Evolutionary conservation across 2,329 filamentous ascomycete genomes (phyloP).

Genomic region (Colletotrichum spinosum): DNA sequence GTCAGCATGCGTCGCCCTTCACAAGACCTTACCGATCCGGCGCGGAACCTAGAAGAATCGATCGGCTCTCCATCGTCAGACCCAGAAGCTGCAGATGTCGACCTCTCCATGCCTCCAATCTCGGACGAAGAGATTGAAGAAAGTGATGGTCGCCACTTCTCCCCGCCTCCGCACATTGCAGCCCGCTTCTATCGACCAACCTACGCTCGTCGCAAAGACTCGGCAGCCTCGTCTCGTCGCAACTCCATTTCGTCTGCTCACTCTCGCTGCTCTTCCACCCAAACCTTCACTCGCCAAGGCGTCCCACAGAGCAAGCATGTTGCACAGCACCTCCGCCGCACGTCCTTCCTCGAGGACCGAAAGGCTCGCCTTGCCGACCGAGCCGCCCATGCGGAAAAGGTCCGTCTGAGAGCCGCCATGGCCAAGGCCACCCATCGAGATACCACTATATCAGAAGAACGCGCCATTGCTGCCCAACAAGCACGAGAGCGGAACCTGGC

Average conservation of each 20-base stretch:
- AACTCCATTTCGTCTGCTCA: conserved; percentile 84
- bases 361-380: conserved; percentile 84
- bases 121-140: conserved; percentile 49
- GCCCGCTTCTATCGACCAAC: conserved; percentile 80
- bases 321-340: conserved; percentile 82
- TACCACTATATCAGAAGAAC: conserved; percentile 77
- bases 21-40: conserved; percentile 54
- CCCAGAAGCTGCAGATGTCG: conserved; percentile 46
- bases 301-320: conserved; percentile 80
- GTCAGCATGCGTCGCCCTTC: conserved; percentile 57
- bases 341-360: conserved; percentile 83
- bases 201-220: conserved; percentile 77
- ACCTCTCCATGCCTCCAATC: conserved; percentile 52
- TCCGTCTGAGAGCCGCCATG: conserved; percentile 79
- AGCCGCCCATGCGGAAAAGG: conserved; percentile 86
- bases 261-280: conserved; percentile 73
- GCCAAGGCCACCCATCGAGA: conserved; percentile 77
- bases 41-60: conserved; percentile 53
- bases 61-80: conserved; percentile 45
- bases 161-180: conserved; percentile 81
- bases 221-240: conserved; percentile 81
- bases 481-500: conserved; percentile 84
- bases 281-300: conserved; percentile 64
- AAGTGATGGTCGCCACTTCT: conserved; percentile 55
- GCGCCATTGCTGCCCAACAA: conserved; percentile 80